Conservation (phyloP, 345 rosid species). For the Rhodomyrtus tomentosa region DNA sequence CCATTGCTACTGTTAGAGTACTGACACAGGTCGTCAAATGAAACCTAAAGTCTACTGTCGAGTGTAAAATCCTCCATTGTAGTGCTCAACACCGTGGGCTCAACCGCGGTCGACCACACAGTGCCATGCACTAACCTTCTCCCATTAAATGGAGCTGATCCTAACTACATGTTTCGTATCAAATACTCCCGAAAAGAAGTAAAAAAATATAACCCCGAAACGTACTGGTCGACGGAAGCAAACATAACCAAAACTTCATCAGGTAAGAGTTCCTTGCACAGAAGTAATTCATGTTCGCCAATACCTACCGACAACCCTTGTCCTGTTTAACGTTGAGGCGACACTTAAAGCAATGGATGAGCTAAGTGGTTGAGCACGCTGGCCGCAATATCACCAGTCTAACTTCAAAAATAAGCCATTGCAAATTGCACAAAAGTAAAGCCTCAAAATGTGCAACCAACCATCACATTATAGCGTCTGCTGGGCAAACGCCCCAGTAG, state of each 20-base stretch:
- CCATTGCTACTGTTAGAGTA: neutral
- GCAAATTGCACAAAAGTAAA: neutral
- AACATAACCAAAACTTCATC: neutral
- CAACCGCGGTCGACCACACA: neutral
- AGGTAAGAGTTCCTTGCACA: neutral
- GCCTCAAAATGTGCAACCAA: neutral
- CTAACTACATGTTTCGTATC: neutral
- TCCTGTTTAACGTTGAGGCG: neutral
- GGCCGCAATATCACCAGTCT: neutral
- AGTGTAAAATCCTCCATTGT: neutral
- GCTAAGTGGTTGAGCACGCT: neutral
- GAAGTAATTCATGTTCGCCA: neutral
- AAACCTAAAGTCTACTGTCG: neutral
- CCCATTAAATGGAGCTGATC: neutral
- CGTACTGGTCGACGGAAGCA: neutral
- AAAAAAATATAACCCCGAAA: neutral
- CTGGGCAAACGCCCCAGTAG: neutral
- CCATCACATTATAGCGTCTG: neutral
- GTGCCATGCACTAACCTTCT: neutral
- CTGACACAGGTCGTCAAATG: neutral
- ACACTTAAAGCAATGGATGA: neutral
- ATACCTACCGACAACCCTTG: neutral
- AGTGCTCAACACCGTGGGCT: neutral
- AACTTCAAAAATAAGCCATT: neutral
- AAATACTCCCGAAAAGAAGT: neutral